Conservation (phyloP, 2,329 filamentous ascomycete species). For the Taxawa tesnikishii region DNA sequence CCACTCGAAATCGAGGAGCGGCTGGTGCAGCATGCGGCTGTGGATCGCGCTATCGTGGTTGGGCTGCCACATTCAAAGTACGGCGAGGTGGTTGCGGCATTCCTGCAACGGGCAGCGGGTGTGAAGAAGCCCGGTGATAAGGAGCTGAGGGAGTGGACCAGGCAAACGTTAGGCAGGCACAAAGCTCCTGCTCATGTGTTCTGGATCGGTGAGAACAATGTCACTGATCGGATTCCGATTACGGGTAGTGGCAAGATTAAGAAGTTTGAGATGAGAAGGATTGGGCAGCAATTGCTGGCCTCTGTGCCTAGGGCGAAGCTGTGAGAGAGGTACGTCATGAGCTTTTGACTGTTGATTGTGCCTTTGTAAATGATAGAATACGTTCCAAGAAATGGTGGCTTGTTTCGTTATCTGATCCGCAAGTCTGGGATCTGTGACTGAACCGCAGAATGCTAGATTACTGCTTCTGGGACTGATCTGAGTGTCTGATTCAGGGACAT, state of each 20-base stretch:
- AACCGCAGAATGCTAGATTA: background rate
- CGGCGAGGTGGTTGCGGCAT: constrained; percentile 18
- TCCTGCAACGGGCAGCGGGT: constrained; percentile 20
- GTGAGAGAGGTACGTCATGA: background rate
- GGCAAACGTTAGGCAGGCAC: constrained; percentile 24
- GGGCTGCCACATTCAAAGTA: constrained; percentile 17
- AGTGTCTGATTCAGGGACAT: background rate
- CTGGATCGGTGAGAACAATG: constrained; percentile 49
- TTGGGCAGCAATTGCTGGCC: constrained; percentile 7
- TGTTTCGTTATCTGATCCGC: background rate
- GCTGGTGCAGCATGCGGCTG: constrained; percentile 13
- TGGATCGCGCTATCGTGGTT: constrained; percentile 17
- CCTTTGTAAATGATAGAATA: no score
- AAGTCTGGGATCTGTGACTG: background rate
- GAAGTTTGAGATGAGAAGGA: constrained; percentile 24
- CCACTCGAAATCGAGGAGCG: constrained; percentile 19
- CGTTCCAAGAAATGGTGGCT: no score
- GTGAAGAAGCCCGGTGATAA: constrained; percentile 17
- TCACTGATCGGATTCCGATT: constrained; percentile 22
- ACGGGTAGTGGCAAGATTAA: constrained; percentile 34
- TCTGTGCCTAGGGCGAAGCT: constrained; percentile 3
- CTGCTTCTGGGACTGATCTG: background rate
- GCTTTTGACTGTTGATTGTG: no score
- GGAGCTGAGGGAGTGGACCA: constrained; percentile 24
- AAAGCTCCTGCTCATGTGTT: constrained; percentile 60